phyloP scores from a whole-genome alignment of 148 eudicot species.

The Cornus florida region DNA sequence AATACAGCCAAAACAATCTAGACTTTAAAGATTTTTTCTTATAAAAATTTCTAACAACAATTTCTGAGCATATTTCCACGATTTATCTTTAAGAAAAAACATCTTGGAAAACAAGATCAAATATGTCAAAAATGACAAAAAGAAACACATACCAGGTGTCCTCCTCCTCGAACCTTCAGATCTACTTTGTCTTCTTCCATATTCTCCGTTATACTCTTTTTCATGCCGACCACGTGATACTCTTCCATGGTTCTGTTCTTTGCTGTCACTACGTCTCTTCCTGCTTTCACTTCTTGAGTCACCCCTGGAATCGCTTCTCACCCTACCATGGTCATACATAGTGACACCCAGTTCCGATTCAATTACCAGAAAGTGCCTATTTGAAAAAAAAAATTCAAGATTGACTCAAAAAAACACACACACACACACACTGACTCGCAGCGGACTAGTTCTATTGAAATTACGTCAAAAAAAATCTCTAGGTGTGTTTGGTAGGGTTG shows the following conservation, averaged over 20 bases:
- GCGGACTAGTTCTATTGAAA: no score
- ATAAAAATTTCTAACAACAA: neutral
- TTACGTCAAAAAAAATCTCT: no score
- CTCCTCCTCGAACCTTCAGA: slow-evolving; percentile 54
- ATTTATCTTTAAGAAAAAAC: neutral
- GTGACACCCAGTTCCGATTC: no score
- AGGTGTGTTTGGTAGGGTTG: no score
- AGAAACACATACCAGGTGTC: slow-evolving; percentile 64
- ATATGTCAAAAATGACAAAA: neutral
- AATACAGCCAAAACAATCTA: neutral
- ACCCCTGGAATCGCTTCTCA: slow-evolving; percentile 43
- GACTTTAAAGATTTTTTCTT: neutral
- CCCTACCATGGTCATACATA: slow-evolving; percentile 34
- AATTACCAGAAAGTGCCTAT: no score
- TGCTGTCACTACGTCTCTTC: slow-evolving; percentile 41
- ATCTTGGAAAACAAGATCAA: neutral
- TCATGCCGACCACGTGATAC: slow-evolving; percentile 37
- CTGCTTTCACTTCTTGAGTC: slow-evolving; percentile 47
- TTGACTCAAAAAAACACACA: no score
- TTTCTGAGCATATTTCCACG: neutral
- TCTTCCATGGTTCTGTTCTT: slow-evolving; percentile 35
- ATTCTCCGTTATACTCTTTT: slow-evolving; percentile 43
- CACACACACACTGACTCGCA: no score
- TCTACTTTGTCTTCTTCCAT: slow-evolving; percentile 59
- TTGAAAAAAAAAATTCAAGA: no score